These are phyloP conservation scores for Xerocomellus amylosporus DNA, from an alignment of 768 basidiomycete genomes.

Conservation along the genomic window DNA sequence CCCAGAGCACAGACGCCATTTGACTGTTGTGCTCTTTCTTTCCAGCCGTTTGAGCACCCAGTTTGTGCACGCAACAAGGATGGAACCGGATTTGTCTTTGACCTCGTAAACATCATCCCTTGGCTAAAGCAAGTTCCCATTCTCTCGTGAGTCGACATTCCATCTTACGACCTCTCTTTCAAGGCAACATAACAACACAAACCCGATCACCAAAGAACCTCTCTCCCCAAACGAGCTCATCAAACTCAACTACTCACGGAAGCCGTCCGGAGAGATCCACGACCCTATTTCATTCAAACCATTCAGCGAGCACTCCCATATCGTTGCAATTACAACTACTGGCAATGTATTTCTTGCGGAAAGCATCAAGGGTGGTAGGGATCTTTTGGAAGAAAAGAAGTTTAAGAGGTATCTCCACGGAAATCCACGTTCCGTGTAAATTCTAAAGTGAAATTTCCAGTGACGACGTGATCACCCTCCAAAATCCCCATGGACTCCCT, in stretches of 20 bases:
- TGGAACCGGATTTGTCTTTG: slow-evolving; percentile 80
- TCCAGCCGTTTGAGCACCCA: slow-evolving; percentile 86
- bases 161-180: slow-evolving; percentile 12
- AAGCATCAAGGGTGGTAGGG: slow-evolving; percentile 80
- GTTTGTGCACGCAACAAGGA: slow-evolving; percentile 84
- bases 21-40: slow-evolving; percentile 89
- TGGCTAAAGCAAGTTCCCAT: slow-evolving; percentile 75
- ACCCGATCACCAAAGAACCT: slow-evolving; percentile 73
- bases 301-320: slow-evolving; percentile 94
- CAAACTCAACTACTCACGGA: slow-evolving; percentile 77
- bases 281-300: slow-evolving; percentile 98
- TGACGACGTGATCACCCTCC: slow-evolving; percentile 88
- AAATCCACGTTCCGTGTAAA: not conserved
- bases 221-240: slow-evolving; percentile 73
- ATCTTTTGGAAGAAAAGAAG: slow-evolving; percentile 79
- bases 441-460: slow-evolving; percentile 35
- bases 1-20: slow-evolving; percentile 71
- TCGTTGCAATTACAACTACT: slow-evolving; percentile 84
- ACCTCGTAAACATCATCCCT: slow-evolving; percentile 88
- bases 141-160: slow-evolving; percentile 1
- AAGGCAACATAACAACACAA: slow-evolving; percentile 79
- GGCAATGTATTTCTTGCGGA: slow-evolving; percentile 94
- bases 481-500: slow-evolving; percentile 84
- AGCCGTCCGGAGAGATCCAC: slow-evolving; percentile 82
- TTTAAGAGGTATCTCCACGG: slow-evolving; percentile 68